Base-by-base conservation (phyloP, 257 asterid genomes). In the Solanum chilense region DNA sequence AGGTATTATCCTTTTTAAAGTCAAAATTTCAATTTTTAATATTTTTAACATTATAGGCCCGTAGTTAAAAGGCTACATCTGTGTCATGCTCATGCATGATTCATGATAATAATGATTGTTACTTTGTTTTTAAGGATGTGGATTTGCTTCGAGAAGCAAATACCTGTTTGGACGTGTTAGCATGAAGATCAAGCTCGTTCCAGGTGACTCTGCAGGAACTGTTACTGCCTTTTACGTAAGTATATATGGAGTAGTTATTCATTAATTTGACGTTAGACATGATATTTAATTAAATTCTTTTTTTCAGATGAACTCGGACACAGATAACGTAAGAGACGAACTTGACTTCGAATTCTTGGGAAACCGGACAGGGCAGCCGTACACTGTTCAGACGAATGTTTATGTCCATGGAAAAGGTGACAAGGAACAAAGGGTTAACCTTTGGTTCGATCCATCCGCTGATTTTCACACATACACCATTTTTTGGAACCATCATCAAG, bases 311-410 rank as follows among this genome's bases (percentile, higher is more conserved):
- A 97, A 92, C n/a, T 97, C 99, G 9, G 96, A 93, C 81, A 92
- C 93, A 1, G 90, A 88, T 74, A 86, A 75, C 3, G 47, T 90
- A 18, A 92, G 98, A 6, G 98, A 95, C 89, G 98, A 97, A 88
- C 90, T 95, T 16, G 99, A 97, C 89, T 97, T 97, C 27, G 99
- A 97, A 74, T 95, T 97, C 94, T 68, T 97, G 92, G 99, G 99
- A 5, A 97, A 97, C 83, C 90, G 98, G 5, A 82, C 98, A 0
- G 98, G 99, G 12, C 99, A 97, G 29, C 99, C 99, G 1, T 93
- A 93, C 89, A 94, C 98, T 0, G 97, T 97, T 35, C 99, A 97
- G 75, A 97, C 99, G 1, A 97, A 97, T 86, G 93, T 97, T 31
- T 97, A 89, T 64, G 98, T 93, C 25, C 94, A 89, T 35, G 99